phyloP scores from a whole-genome alignment of 805 yeast species.

The Zygosaccharomyces bailii region DNA sequence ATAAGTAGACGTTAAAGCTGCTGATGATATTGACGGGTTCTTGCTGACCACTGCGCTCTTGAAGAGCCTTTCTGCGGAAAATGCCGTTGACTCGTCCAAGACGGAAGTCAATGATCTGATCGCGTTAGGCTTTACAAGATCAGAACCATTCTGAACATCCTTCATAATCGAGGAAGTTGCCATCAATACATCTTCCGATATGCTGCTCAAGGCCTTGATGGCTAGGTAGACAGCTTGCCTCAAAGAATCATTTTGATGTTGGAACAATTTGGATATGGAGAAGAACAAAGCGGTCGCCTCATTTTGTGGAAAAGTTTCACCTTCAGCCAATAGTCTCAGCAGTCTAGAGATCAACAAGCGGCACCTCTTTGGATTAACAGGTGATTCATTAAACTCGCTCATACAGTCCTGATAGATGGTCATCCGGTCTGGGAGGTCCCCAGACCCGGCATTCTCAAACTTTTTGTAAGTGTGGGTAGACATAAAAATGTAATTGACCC shows the following conservation, averaged over 20 bases:
- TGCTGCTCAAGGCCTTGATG: slow-evolving; percentile 80
- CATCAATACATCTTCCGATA: slow-evolving; percentile 92
- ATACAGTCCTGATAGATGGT: slow-evolving; percentile 94
- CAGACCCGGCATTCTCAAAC: slow-evolving; percentile 70
- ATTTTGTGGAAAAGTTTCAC: slow-evolving; percentile 80
- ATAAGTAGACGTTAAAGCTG: slow-evolving; percentile 90
- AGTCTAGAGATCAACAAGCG: slow-evolving; percentile 78
- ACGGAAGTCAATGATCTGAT: slow-evolving; percentile 88
- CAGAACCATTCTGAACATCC: slow-evolving; percentile 88
- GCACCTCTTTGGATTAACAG: slow-evolving; percentile 83
- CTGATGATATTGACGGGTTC: slow-evolving; percentile 83
- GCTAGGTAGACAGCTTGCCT: slow-evolving; percentile 94
- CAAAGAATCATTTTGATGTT: slow-evolving; percentile 75
- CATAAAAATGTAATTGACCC: slow-evolving; percentile 43
- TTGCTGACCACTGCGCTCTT: slow-evolving; percentile 89
- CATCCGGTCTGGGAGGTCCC: slow-evolving; percentile 86
- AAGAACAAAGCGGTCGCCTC: slow-evolving; percentile 93
- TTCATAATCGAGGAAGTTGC: slow-evolving; percentile 97
- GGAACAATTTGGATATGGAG: slow-evolving; percentile 90
- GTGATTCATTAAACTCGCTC: slow-evolving; percentile 87
- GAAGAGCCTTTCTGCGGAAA: slow-evolving; percentile 87
- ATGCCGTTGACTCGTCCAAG: slow-evolving; percentile 84
- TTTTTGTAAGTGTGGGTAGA: slow-evolving; percentile 81
- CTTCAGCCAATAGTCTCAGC: slow-evolving; percentile 75
- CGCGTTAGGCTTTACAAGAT: slow-evolving; percentile 88